phyloP scores from a whole-genome alignment of 179 eudicot species.

The Beta lomatogona region DNA sequence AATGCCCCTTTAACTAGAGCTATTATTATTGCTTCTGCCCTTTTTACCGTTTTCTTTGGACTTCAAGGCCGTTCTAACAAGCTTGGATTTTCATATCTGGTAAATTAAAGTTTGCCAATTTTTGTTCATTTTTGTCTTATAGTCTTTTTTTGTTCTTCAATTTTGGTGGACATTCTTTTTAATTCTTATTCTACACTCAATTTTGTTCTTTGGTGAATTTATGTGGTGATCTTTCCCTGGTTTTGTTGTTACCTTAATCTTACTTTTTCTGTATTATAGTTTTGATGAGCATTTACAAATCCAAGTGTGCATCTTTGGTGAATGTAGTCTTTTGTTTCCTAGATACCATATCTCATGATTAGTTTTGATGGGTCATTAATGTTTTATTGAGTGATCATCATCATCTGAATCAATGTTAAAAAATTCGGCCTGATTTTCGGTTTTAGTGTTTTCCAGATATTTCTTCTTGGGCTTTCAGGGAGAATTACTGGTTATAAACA shows the following conservation, averaged over 20 bases:
- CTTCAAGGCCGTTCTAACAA: slow-evolving; percentile 69
- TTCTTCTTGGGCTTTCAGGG: background rate
- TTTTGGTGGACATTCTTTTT: background rate
- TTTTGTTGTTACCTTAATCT: background rate
- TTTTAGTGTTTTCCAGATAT: background rate
- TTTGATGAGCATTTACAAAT: background rate
- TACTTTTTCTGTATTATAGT: background rate
- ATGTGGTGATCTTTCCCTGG: background rate
- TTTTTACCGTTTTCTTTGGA: slow-evolving; percentile 83
- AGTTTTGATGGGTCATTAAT: background rate
- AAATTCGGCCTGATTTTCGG: background rate
- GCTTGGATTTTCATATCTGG: slow-evolving; percentile 83
- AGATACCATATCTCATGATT: background rate
- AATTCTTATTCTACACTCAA: background rate
- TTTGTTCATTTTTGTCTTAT: background rate
- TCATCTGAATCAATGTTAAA: background rate
- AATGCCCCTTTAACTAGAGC: slow-evolving; percentile 91
- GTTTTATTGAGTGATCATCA: background rate
- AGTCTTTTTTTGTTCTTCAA: background rate
- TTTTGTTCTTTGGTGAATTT: background rate
- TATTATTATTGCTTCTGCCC: slow-evolving; percentile 59
- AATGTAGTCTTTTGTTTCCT: background rate
- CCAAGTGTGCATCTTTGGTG: background rate
- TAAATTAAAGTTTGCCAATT: slow-evolving; percentile 15
- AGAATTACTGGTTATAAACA: no score